These are phyloP conservation scores for Musa itinerans DNA, from an alignment of 176 grass and related monocot genomes.

Conservation along the genomic window DNA sequence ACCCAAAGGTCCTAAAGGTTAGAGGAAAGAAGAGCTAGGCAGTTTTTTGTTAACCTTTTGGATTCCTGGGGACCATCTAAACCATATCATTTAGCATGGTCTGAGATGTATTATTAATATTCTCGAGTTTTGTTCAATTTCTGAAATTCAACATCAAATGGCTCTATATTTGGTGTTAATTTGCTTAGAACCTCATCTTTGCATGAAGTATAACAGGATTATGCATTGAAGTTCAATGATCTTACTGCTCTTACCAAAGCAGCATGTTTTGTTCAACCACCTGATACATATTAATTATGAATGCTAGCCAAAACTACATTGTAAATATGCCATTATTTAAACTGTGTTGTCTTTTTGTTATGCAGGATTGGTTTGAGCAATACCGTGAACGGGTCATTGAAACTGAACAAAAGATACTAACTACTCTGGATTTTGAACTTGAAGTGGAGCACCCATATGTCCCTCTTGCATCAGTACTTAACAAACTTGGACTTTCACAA, in stretches of 20 bases:
- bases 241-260: background rate
- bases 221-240: background rate
- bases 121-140: background rate
- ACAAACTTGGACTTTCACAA: slow-evolving; percentile 59
- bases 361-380: slow-evolving; percentile 78
- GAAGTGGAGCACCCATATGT: slow-evolving; percentile 83
- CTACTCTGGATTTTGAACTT: slow-evolving; percentile 84
- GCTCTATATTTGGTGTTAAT: background rate
- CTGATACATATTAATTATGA: background rate
- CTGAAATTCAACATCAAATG: background rate
- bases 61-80: background rate
- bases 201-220: background rate
- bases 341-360: slow-evolving; percentile 12
- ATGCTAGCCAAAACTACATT: background rate
- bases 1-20: too few species aligned
- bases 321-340: background rate
- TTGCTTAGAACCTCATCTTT: background rate
- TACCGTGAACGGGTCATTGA: slow-evolving; percentile 70
- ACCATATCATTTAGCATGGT: too few species aligned
- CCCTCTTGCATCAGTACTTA: slow-evolving; percentile 49
- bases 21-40: background rate
- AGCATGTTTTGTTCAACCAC: background rate
- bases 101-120: background rate
- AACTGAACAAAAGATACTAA: slow-evolving; percentile 78
- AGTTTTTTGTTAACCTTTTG: background rate